Evolutionary conservation across 306 rosid species (phyloP), one percentile per base, ranked within the genome.

Genomic region (Cajanus cajan): DNA sequence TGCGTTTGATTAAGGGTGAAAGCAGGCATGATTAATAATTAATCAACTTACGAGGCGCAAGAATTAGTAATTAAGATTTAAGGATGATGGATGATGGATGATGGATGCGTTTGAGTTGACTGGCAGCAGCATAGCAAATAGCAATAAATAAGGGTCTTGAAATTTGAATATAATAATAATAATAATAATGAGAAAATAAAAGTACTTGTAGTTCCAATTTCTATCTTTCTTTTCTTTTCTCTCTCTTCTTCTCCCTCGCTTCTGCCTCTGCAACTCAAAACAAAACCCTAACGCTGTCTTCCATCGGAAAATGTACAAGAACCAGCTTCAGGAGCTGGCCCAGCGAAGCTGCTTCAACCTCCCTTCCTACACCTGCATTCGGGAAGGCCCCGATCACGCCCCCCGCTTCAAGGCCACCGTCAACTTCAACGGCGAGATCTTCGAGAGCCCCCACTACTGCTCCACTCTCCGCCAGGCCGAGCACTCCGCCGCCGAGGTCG

Each of bases 291-390:
- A n/a, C n/a, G n/a, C n/a, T n/a, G n/a, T n/a, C n/a, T n/a, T n/a
- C n/a, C n/a, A n/a, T n/a, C n/a, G 50, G 92, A 91, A 75, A 92
- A 95, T 95, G 98, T 95, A 95, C 84, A 96, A 96, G 90, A 96
- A 96, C 96, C 99, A 95, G 98, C 97, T 95, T 72, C 98, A 95
- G 68, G 98, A 95, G 91, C 93, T 95, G 92, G 98, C 98, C 57
- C 98, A 95, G 78, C 83, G 97, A 82, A 95, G 98, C 88, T 95
- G 98, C 91, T 95, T 95, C 87, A 95, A 95, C 82, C 90, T 95
- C 3, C 98, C 98, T 31, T 92, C 98, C 6, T 95, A 95, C 89
- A 78, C 96, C 51, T 95, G 94, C 87, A 76, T 95, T 80, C 82
- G 98, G 74, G 98, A 95, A 85, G 98, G 98, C 86, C 98, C 98